Conservation (phyloP, 768 basidiomycete species). For the Dentipellis fragilis region DNA sequence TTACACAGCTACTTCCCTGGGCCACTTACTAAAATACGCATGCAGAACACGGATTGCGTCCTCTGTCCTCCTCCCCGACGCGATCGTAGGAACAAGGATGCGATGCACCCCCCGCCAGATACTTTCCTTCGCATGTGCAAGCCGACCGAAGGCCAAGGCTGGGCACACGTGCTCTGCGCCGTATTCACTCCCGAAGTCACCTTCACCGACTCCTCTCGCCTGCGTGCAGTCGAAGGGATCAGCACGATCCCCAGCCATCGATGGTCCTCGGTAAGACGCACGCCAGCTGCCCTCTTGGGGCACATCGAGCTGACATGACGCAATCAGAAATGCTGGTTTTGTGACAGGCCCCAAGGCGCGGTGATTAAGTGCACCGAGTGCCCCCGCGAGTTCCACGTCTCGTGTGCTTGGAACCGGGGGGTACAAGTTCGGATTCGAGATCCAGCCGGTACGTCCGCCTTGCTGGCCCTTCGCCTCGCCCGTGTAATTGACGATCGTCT, state of each 20-base stretch:
- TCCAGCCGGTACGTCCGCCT: slow-evolving; percentile 54
- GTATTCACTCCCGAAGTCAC: slow-evolving; percentile 79
- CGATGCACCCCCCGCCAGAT: slow-evolving; percentile 40
- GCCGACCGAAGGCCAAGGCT: slow-evolving; percentile 87
- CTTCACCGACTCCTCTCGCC: slow-evolving; percentile 63
- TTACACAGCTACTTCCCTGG: not conserved
- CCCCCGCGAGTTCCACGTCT: slow-evolving; percentile 67
- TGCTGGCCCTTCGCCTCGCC: not conserved
- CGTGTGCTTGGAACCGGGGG: slow-evolving; percentile 86
- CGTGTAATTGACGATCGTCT: not conserved
- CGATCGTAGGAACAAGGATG: slow-evolving; percentile 36
- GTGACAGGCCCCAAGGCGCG: slow-evolving; percentile 63
- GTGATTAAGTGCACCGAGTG: slow-evolving; percentile 83
- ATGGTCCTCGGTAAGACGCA: slow-evolving; percentile 58
- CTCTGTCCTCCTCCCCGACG: slow-evolving; percentile 61
- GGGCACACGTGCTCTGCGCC: slow-evolving; percentile 87
- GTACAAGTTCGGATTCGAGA: slow-evolving; percentile 87
- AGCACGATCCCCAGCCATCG: slow-evolving; percentile 59
- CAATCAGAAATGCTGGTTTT: slow-evolving; percentile 63
- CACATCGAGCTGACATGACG: slow-evolving; percentile 8
- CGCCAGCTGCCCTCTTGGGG: not conserved
- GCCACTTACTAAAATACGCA: slow-evolving; percentile 1
- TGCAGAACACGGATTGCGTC: slow-evolving; percentile 73
- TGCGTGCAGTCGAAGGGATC: slow-evolving; percentile 82
- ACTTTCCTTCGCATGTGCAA: slow-evolving; percentile 71